Percentiles rank a stretch among this genome's conserved stretches.
phyloP scores from a whole-genome alignment of 108 stramenopile genomes.

The Aurantiochytrium sp. region DNA sequence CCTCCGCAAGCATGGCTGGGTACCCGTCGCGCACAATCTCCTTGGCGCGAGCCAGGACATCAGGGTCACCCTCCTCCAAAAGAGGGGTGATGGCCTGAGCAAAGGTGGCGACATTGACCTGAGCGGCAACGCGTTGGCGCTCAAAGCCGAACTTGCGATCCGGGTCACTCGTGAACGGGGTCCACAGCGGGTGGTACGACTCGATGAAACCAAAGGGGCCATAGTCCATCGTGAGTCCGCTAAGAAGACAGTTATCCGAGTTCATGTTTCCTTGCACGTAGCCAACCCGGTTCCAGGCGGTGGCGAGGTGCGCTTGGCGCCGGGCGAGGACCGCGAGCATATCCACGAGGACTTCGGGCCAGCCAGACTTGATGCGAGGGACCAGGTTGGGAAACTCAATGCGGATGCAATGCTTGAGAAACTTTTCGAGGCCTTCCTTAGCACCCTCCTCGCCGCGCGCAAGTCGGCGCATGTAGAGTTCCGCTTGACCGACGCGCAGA shows the following conservation, averaged over 20 bases:
- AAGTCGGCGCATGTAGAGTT: conserved; percentile 61
- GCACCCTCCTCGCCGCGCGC: not conserved
- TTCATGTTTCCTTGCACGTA: conserved; percentile 93
- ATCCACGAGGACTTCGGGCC: not conserved
- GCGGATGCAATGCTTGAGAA: not conserved
- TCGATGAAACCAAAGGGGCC: conserved; percentile 91
- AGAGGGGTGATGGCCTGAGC: conserved; percentile 63
- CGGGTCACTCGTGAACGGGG: conserved; percentile 72
- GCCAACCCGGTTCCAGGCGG: conserved; percentile 77
- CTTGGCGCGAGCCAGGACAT: not conserved
- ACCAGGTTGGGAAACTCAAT: not conserved
- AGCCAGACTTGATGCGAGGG: not conserved
- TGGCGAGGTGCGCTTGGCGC: conserved; percentile 43
- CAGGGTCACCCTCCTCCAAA: conserved; percentile 44
- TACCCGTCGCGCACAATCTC: not conserved
- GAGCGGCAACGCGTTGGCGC: conserved; percentile 73
- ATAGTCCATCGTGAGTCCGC: conserved; percentile 82
- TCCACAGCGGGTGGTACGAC: conserved; percentile 51
- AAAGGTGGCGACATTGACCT: conserved; percentile 66
- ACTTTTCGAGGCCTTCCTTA: not conserved
- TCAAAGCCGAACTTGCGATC: conserved; percentile 73
- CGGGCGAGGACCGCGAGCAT: not conserved
- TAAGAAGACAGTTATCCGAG: conserved; percentile 77
- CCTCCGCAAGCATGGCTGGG: not conserved
- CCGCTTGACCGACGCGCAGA: conserved; percentile 73